Evolutionary conservation across 2,329 filamentous ascomycete genomes (phyloP), one percentile per base, ranked within the genome.

Genomic region (Endoconidiophora laricicola): DNA sequence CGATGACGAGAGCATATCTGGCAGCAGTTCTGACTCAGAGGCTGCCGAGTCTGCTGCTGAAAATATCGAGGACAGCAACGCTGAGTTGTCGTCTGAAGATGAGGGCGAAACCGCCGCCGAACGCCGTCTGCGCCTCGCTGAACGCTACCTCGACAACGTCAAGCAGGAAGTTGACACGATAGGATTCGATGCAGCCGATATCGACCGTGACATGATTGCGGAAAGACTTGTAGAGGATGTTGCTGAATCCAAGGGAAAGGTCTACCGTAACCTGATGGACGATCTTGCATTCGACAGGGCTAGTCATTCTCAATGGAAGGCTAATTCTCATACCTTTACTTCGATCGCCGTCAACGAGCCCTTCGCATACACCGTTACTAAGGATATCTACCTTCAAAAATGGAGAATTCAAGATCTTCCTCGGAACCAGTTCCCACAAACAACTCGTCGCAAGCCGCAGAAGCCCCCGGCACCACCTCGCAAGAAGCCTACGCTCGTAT

Each of bases 101-200:
- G 84, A 86, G 55, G 78, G 77, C 55, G 90, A 96, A 69, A 96
- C 91, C 20, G 87, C 83, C 1, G 88, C 86, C 36, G 87, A 95
- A 61, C 81, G 86, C 63, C 76, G 91, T 58, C 67, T 94, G 59
- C 79, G 86, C 56, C 74, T 98, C 24, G 91, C 91, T 26, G 86
- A 96, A 67, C 79, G 85, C 59, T 96, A 98, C 63, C 74, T 98
- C 49, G 83, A 94, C 49, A 94, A 94, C 61, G 79, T 95, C 55
- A 79, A 83, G 59, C 76, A 83, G 59, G 83, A 94, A 57, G 79
- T 86, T 52, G 83, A 86, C 56, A 58, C 60, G 44, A 74, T 74
- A 48, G 91, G 87, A 38, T 98, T 96, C 60, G 87, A 98, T 65
- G 91, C 91, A 6, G 87, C 82, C 58, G 86, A 96, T 48, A 84